Conservation (phyloP, 1,139 yeast species). For the Meyerozyma athensensis region DNA sequence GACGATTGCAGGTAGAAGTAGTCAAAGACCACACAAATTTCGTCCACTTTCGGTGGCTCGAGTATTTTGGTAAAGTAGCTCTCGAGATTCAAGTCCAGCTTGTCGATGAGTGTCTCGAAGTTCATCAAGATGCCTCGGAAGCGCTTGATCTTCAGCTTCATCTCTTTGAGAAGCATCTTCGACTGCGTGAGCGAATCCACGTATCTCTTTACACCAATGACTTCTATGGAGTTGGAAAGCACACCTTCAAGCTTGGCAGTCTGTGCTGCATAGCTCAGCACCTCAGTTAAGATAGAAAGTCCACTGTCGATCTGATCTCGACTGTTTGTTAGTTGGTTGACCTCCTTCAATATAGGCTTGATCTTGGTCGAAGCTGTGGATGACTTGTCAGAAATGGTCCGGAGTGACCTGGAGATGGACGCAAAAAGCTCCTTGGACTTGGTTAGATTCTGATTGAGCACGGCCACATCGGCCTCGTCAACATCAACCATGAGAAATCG, state of each 20-base stretch:
- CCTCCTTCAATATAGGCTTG: conserved; percentile 66
- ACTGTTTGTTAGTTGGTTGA: conserved; percentile 50
- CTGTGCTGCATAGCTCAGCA: conserved; percentile 59
- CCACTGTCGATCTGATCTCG: conserved; percentile 61
- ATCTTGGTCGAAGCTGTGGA: conserved; percentile 59
- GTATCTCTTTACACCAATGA: conserved; percentile 35
- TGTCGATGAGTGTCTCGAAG: conserved; percentile 42
- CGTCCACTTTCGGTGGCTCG: conserved; percentile 16
- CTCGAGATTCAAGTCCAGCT: conserved; percentile 41
- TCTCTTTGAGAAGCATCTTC: conserved; percentile 27
- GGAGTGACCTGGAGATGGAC: conserved; percentile 53
- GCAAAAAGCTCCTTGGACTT: conserved; percentile 55
- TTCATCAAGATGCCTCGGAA: conserved; percentile 48
- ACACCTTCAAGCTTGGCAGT: conserved; percentile 51
- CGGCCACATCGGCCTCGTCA: conserved; percentile 83
- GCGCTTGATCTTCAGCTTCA: conserved; percentile 36
- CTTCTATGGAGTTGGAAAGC: conserved; percentile 34
- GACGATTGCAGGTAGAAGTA: conserved; percentile 36
- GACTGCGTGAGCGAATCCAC: conserved; percentile 34
- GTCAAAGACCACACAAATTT: conserved; percentile 30
- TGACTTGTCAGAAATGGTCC: conserved; percentile 53
- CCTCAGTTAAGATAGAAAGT: conserved; percentile 54
- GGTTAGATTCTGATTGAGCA: conserved; percentile 67
- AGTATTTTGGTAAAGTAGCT: conserved; percentile 24
- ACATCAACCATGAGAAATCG: conserved; percentile 39